Conservation (phyloP, 768 basidiomycete species). For the Boletus rubroflammeus region DNA sequence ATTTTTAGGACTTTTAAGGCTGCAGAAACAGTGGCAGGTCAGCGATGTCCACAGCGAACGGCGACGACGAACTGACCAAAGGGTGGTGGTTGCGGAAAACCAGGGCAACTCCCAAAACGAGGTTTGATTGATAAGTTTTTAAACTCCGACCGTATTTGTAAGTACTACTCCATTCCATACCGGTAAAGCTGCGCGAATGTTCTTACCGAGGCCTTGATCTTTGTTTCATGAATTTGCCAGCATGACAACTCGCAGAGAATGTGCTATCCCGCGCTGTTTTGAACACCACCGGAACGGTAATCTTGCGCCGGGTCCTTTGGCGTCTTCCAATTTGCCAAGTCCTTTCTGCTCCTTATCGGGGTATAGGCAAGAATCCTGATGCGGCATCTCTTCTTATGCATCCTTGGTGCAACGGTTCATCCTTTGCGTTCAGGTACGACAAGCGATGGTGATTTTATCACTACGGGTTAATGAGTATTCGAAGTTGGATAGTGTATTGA, state of each 20-base stretch:
- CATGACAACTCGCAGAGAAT: no score
- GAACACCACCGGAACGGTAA: background rate
- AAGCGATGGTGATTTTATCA: background rate
- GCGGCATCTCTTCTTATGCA: no score
- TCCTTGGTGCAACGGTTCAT: background rate
- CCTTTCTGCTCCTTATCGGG: background rate
- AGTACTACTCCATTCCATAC: background rate
- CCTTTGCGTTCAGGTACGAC: background rate
- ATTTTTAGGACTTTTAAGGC: constrained; percentile 56
- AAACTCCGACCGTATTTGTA: constrained; percentile 38
- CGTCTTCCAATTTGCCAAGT: background rate
- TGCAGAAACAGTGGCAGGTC: constrained; percentile 28
- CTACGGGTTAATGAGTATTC: background rate
- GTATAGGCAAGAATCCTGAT: background rate
- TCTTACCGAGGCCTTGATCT: no score
- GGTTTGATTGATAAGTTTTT: constrained; percentile 30
- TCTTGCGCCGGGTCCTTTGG: background rate
- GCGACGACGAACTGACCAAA: constrained; percentile 44
- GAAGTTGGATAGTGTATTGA: no score
- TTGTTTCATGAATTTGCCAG: background rate
- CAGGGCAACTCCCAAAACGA: constrained; percentile 20
- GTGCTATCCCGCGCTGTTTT: background rate
- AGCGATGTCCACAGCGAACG: constrained; percentile 12
- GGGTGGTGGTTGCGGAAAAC: constrained; percentile 64
- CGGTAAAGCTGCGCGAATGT: background rate